Conservation (phyloP, 768 basidiomycete species). For the Panus rudis region DNA sequence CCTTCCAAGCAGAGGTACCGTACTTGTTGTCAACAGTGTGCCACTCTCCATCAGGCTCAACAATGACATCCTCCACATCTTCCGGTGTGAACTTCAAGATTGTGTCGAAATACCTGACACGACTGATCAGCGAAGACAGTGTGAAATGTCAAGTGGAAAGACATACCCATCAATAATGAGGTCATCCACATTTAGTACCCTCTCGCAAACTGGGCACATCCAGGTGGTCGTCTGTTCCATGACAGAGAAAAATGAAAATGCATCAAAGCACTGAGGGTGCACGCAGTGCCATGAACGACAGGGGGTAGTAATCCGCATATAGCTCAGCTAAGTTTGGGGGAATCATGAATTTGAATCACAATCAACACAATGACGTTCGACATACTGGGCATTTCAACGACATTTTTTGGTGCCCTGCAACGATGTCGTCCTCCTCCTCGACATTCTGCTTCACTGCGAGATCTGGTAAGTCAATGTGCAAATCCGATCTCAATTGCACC, state of each 20-base stretch:
- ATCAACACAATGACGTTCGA: slow-evolving; percentile 3
- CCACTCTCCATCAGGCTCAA: slow-evolving; percentile 96
- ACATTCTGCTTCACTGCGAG: slow-evolving; percentile 47
- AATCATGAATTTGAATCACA: slow-evolving; percentile 1
- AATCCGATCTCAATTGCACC: neutral
- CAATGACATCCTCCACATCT: slow-evolving; percentile 82
- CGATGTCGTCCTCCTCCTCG: slow-evolving; percentile 78
- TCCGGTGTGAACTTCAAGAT: slow-evolving; percentile 77
- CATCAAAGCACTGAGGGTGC: slow-evolving; percentile 95
- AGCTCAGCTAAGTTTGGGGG: slow-evolving; percentile 55
- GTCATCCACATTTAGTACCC: slow-evolving; percentile 66
- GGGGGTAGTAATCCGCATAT: slow-evolving; percentile 76
- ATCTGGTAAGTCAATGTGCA: slow-evolving; percentile 1
- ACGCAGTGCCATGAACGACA: slow-evolving; percentile 83
- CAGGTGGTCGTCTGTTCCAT: slow-evolving; percentile 97
- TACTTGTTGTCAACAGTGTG: slow-evolving; percentile 85
- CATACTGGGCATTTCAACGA: slow-evolving; percentile 91
- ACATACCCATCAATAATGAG: slow-evolving; percentile 87
- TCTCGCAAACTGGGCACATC: slow-evolving; percentile 91
- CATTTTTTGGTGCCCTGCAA: slow-evolving; percentile 85
- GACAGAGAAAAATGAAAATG: slow-evolving; percentile 85
- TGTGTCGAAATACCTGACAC: slow-evolving; percentile 75
- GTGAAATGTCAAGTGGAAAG: neutral
- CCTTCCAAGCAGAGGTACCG: slow-evolving; percentile 68
- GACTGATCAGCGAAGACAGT: slow-evolving; percentile 2